Base-by-base conservation (phyloP, 2,329 filamentous ascomycete genomes). In the Purpureocillium lavendulum region DNA sequence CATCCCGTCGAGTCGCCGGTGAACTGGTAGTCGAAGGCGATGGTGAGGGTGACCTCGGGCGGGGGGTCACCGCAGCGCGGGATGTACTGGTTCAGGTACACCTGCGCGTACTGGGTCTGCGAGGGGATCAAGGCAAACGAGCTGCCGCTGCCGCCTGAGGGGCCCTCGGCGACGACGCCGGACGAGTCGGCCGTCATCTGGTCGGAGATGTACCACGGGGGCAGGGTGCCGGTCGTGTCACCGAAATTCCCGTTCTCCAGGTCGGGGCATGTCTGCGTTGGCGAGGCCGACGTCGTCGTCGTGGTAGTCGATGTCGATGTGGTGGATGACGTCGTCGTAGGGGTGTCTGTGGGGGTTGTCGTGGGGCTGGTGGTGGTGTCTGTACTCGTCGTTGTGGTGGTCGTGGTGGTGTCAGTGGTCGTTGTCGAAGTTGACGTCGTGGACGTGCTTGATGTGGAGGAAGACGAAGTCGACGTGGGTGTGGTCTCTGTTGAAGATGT, bases 81-180 rank as follows among this genome's bases (percentile, higher is more conserved):
- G 7, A 45, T 16, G 13, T 39, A 30, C 18, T 45, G 38, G 38
- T 45, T 45, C 10, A 45, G 38, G 15, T 40, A 42, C 2, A 45
- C 43, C 30, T 45, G 43, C 7, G 43, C 32, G n/a, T n/a, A 38
- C 2, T 40, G 18, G 6, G 16, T 37, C 26, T 45, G 43, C 16
- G 43, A 45, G 0, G 43, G 43, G 15, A 45, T 45, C 21, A 45
- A 30, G 10, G 43, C 43, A 24, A 45, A 45, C 8, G 43, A 34
- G n/a, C 38, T 30, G 4, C 33, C n/a, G 31, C 30, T 18, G 17
- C 30, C 37, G 18, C 34, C 43, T 5, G 5, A 6, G 3, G 33
- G 21, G 16, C 24, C 38, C 7, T 35, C 24, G 1, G 36, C 30
- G 14, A 42, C 33, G 12, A 31, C 21, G 21, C 21, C 21, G 7